Base-by-base conservation (phyloP, 208 protist species). In the Leishmania martiniquensis region DNA sequence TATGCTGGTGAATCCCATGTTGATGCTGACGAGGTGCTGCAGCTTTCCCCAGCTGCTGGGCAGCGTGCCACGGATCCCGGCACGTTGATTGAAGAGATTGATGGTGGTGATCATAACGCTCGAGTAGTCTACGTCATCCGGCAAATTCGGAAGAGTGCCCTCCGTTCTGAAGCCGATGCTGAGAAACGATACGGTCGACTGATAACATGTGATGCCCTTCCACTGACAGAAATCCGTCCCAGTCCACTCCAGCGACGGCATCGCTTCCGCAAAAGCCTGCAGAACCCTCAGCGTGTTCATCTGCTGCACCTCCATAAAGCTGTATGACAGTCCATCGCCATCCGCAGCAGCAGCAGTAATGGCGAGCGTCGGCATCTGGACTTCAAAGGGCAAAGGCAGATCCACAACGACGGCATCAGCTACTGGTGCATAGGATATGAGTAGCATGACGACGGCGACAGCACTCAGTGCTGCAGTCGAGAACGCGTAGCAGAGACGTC, bases 201-300 rank as follows among this genome's bases (percentile, higher is more conserved):
- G 13, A 5, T n/a, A 37, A 54, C 74, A 77, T 6, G 49, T 59
- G n/a, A 79, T 44, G 37, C 80, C 74, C 2, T 1, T 32, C 75
- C 80, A 84, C 37, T 29, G 51, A 65, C 74, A 84, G 49, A 72
- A 84, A 25, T 59, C 45, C 34, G 42, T 39, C n/a, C 75, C 80
- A 42, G 69, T 76, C 75, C 80, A 84, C 59, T 4, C 42, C 47
- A 63, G 25, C 13, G n/a, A 45, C 7, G 60, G 45, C 72, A 77
- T 51, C 45, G 60, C 57, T n/a, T 29, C 57, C 1, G 57, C 72
- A n/a, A 76, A 76, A 29, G 72, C 54, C 55, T 54, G 72, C 54
- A 76, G 55, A 47, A 71, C 66, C 13, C 29, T 59, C 47, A 75
- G 70, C 52, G 70, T 75, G 72, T 76, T 76, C 55, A 6, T 5